Percentiles rank a stretch among this genome's conserved stretches.
phyloP scores from a whole-genome alignment of 1,284 basidiomycete species.

The Irpex sp. region DNA sequence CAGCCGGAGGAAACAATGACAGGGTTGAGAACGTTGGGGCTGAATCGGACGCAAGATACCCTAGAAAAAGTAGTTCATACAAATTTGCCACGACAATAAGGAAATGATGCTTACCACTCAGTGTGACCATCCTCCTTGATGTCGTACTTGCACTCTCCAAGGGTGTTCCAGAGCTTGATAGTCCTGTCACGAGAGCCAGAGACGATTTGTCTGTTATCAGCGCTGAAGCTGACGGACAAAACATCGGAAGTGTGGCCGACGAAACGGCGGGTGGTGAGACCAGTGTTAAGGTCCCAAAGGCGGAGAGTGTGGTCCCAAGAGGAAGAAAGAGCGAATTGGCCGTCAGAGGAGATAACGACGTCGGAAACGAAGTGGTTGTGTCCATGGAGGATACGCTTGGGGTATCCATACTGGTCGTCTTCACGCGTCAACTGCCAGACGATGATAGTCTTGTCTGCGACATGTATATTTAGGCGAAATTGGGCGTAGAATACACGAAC shows the following conservation, averaged over 20 bases:
- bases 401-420: conserved; percentile 92
- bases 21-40: conserved; percentile 97
- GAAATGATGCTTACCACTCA: conserved; percentile 77
- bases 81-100: background rate
- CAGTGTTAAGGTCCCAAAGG: conserved; percentile 98
- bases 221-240: conserved; percentile 96
- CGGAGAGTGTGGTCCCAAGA: conserved; percentile 99
- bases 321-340: conserved; percentile 98
- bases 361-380: conserved; percentile 99
- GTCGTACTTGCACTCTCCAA: conserved; percentile 99
- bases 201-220: conserved; percentile 98
- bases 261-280: conserved; percentile 94
- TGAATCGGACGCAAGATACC: conserved; percentile 99
- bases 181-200: conserved; percentile 96
- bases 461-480: conserved; percentile 22
- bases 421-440: conserved; percentile 99
- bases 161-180: conserved; percentile 99
- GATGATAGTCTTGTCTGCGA: conserved; percentile 97
- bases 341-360: conserved; percentile 98
- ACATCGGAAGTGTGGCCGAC: conserved; percentile 99
- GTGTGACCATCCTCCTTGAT: conserved; percentile 99
- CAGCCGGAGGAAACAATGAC: conserved; percentile 99
- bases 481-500: conserved; percentile 25
- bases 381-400: conserved; percentile 97
- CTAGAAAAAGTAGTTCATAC: conserved; percentile 44